Percentiles rank a stretch among this genome's conserved stretches.
Evolutionary conservation across 129 eudicot species (phyloP).

Genomic region (Centaurea solstitialis): DNA sequence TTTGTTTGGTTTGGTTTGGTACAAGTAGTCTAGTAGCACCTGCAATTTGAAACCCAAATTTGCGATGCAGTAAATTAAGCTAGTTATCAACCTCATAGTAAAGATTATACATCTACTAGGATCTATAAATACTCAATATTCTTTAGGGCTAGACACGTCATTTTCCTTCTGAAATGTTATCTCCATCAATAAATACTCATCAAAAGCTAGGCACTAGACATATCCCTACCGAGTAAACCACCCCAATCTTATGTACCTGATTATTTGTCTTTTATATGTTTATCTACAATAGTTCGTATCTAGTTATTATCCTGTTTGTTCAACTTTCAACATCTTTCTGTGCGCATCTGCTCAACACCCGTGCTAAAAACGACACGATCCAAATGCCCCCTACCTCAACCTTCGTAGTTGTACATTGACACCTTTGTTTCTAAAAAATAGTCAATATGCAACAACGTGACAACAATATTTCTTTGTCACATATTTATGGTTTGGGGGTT

Average conservation of each 20-base stretch:
- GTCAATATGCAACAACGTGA: constrained; percentile 24
- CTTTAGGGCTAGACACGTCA: constrained; percentile 2
- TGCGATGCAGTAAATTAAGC: background rate
- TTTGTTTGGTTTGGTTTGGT: background rate
- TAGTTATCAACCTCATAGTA: background rate
- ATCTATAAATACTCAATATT: background rate
- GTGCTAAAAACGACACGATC: background rate
- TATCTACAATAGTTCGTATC: background rate
- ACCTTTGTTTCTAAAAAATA: constrained; percentile 12
- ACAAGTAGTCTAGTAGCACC: background rate
- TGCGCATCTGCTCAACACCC: background rate
- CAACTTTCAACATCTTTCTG: constrained; percentile 6
- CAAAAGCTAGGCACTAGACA: background rate
- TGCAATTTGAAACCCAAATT: background rate
- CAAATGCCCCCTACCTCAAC: constrained; percentile 24
- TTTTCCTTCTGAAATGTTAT: background rate
- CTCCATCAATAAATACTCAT: background rate
- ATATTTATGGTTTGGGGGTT: constrained; percentile 20
- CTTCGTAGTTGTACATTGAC: constrained; percentile 6
- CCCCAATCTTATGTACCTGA: background rate
- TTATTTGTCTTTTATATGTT: background rate
- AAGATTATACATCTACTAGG: background rate
- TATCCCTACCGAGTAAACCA: background rate
- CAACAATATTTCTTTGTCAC: constrained; percentile 27
- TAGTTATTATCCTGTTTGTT: background rate